These are phyloP conservation scores for Urochloa ruziziensis DNA, from an alignment of 176 grass and related monocot species.

Conservation along the genomic window DNA sequence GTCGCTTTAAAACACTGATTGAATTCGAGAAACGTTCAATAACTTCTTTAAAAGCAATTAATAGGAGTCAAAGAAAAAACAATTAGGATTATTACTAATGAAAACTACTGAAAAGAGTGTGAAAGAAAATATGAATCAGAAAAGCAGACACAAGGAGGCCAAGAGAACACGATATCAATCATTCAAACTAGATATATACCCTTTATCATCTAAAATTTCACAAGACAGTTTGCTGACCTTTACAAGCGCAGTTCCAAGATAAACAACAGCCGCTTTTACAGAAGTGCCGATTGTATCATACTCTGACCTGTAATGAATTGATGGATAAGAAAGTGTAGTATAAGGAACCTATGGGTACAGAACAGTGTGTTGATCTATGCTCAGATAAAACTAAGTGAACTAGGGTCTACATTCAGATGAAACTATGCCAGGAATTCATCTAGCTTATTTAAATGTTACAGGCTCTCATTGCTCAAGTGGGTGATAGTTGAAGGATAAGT, in stretches of 20 bases:
- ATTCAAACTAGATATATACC: not conserved
- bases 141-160: not conserved
- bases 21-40: not conserved
- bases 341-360: not conserved
- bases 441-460: not conserved
- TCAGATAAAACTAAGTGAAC: not conserved
- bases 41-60: conserved; percentile 1
- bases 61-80: not conserved
- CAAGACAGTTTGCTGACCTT: conserved; percentile 56
- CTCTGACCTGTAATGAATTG: conserved; percentile 70
- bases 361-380: conserved; percentile 12
- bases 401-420: not conserved
- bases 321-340: not conserved
- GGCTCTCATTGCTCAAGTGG: not conserved
- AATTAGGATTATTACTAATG: too few species aligned
- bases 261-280: conserved; percentile 89
- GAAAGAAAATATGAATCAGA: not conserved
- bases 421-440: not conserved
- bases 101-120: not conserved
- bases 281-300: conserved; percentile 94
- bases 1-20: too few species aligned
- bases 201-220: conserved; percentile 3
- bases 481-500: not conserved
- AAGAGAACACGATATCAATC: not conserved
- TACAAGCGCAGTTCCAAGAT: conserved; percentile 86